A percentile compares a stretch with the other conserved stretches of the same genome.
These are phyloP conservation scores for Apophysomyces trapeziformis DNA, from an alignment of 371 early-diverging fungal species.

Conservation along the genomic window DNA sequence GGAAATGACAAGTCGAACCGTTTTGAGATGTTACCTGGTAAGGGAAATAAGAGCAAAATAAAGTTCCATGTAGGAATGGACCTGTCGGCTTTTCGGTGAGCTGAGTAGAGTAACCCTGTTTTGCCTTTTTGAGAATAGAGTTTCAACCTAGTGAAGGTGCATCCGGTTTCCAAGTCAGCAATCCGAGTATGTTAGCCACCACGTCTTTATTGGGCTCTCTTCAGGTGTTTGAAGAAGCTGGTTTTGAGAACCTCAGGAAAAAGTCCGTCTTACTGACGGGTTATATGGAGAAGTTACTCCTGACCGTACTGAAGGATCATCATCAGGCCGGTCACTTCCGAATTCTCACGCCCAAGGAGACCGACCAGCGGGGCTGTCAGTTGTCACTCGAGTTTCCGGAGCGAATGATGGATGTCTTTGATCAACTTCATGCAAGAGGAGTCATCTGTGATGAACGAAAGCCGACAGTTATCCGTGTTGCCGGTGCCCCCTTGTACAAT, in stretches of 20 bases:
- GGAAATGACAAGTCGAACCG: slow-evolving; percentile 81
- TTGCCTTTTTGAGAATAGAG: slow-evolving; percentile 17
- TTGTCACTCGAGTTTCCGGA: slow-evolving; percentile 75
- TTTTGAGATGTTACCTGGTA: slow-evolving; percentile 80
- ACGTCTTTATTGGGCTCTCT: slow-evolving; percentile 78
- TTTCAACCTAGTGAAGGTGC: slow-evolving; percentile 87
- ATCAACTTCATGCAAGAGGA: slow-evolving; percentile 64
- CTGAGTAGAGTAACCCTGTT: no score
- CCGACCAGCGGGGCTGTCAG: slow-evolving; percentile 85
- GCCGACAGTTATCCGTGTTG: slow-evolving; percentile 92
- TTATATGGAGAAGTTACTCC: slow-evolving; percentile 76
- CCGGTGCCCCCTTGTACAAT: slow-evolving; percentile 91
- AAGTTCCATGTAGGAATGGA: no score
- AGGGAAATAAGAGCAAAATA: background rate
- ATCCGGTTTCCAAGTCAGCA: slow-evolving; percentile 86
- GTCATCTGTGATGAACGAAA: slow-evolving; percentile 90
- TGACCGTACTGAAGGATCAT: slow-evolving; percentile 30
- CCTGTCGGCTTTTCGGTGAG: no score
- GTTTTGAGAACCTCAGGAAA: slow-evolving; percentile 66
- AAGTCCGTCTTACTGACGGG: slow-evolving; percentile 82
- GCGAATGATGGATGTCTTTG: slow-evolving; percentile 66
- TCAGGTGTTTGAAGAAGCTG: slow-evolving; percentile 77
- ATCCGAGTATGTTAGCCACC: slow-evolving; percentile 82
- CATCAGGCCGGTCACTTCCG: slow-evolving; percentile 51
- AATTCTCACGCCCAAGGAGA: slow-evolving; percentile 84